phyloP scores from a whole-genome alignment of 2,329 filamentous ascomycete species.

The Claviceps maximensis region DNA sequence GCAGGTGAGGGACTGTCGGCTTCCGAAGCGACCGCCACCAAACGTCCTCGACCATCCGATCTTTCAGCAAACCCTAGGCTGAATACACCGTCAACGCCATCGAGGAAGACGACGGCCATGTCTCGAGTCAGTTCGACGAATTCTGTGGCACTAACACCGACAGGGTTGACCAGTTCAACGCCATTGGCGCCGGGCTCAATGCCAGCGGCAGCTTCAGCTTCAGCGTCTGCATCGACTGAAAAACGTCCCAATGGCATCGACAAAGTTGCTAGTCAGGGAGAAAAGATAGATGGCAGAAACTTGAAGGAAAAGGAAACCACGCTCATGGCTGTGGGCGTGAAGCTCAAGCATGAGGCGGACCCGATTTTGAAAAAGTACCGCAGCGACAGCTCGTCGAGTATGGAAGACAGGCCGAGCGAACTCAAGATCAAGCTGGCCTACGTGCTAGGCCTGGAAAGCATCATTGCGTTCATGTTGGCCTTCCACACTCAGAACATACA shows the following conservation, averaged over 20 bases:
- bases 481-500: conserved; percentile 36
- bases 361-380: conserved; percentile 20
- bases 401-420: conserved; percentile 15
- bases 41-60: conserved; percentile 32
- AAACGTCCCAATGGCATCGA: conserved; percentile 22
- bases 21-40: conserved; percentile 23
- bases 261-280: conserved; percentile 11
- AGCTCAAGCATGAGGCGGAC: conserved; percentile 43
- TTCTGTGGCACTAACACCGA: conserved; percentile 38
- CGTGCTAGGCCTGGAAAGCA: conserved; percentile 34
- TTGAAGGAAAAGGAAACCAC: conserved; percentile 23
- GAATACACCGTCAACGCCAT: conserved; percentile 35
- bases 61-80: conserved; percentile 19
- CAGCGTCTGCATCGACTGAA: conserved; percentile 13
- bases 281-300: conserved; percentile 11
- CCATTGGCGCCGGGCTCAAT: conserved; percentile 12
- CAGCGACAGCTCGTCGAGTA: conserved; percentile 11
- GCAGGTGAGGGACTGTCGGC: conserved; percentile 23
- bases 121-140: conserved; percentile 40
- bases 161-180: conserved; percentile 25
- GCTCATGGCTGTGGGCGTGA: conserved; percentile 30
- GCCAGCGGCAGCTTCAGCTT: conserved; percentile 10
- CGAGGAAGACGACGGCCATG: conserved; percentile 38
- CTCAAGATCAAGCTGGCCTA: conserved; percentile 27
- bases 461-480: conserved; percentile 38